Conservation (phyloP, 73 alveolate species). For the Blepharisma japonicum region DNA sequence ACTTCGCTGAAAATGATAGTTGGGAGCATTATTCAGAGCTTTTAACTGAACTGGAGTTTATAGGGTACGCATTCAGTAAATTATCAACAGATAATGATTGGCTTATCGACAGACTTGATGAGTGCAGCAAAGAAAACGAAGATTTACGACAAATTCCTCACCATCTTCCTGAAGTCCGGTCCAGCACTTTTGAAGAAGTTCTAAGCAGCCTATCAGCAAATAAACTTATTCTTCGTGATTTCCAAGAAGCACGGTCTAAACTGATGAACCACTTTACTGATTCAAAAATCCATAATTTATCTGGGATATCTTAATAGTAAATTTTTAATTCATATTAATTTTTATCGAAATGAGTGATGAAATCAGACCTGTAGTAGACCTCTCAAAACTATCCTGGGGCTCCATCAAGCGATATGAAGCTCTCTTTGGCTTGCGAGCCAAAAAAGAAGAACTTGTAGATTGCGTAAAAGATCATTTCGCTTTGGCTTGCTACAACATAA, state of each 20-base stretch:
- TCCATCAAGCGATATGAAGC: conserved; percentile 22
- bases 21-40: not conserved
- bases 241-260: not conserved
- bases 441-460: conserved; percentile 6
- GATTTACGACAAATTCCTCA: not conserved
- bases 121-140: not conserved
- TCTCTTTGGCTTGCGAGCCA: not conserved
- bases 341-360: not conserved
- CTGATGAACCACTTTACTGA: conserved; percentile 13
- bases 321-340: too few relatives aligned
- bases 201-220: not conserved
- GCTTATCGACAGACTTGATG: not conserved
- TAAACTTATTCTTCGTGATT: not conserved
- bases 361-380: conserved; percentile 20
- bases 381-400: conserved; percentile 24
- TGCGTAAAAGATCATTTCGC: conserved; percentile 20
- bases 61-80: not conserved
- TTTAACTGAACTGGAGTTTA: not conserved
- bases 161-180: too few relatives aligned
- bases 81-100: not conserved
- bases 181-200: not conserved
- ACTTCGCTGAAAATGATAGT: not conserved
- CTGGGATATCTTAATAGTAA: too few relatives aligned
- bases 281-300: not conserved
- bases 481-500: conserved; percentile 17